Percentiles rank a stretch among this genome's conserved stretches.
These are phyloP conservation scores for Metschnikowia lochheadii DNA, from an alignment of 805 yeast species.

Conservation along the genomic window DNA sequence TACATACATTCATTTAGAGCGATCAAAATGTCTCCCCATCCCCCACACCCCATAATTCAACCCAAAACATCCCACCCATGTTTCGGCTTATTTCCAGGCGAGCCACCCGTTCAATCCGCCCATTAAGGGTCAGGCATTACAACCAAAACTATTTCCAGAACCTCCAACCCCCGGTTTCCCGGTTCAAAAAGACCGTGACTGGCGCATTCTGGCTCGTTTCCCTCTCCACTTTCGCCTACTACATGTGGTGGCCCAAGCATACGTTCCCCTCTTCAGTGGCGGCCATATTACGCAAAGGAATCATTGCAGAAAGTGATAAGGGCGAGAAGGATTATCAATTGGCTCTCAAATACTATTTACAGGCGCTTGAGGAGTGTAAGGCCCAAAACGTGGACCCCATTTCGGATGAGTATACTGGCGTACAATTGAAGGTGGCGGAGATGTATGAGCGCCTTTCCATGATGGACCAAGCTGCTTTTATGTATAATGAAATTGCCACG, in stretches of 20 bases:
- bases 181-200: conserved; percentile 12
- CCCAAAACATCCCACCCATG: neutral
- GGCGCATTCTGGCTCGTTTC: conserved; percentile 15
- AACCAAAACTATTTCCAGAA: conserved; percentile 15
- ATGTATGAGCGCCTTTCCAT: conserved; percentile 71
- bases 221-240: conserved; percentile 28
- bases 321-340: conserved; percentile 56
- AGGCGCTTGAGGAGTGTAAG: conserved; percentile 65
- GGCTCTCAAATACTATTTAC: conserved; percentile 70
- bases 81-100: neutral
- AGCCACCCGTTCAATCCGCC: neutral
- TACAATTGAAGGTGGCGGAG: conserved; percentile 82
- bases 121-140: conserved; percentile 1
- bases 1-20: too few species aligned
- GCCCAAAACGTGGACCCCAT: conserved; percentile 51
- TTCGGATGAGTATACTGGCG: conserved; percentile 83
- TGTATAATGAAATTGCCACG: conserved; percentile 65
- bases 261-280: conserved; percentile 71
- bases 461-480: conserved; percentile 58
- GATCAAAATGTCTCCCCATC: too few species aligned
- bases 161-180: conserved; percentile 12
- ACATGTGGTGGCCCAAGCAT: conserved; percentile 61
- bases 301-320: conserved; percentile 79
- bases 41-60: too few species aligned
- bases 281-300: conserved; percentile 62